Base-by-base conservation (phyloP, 2,329 filamentous ascomycete genomes). In the Hymenoscyphus occultus region DNA sequence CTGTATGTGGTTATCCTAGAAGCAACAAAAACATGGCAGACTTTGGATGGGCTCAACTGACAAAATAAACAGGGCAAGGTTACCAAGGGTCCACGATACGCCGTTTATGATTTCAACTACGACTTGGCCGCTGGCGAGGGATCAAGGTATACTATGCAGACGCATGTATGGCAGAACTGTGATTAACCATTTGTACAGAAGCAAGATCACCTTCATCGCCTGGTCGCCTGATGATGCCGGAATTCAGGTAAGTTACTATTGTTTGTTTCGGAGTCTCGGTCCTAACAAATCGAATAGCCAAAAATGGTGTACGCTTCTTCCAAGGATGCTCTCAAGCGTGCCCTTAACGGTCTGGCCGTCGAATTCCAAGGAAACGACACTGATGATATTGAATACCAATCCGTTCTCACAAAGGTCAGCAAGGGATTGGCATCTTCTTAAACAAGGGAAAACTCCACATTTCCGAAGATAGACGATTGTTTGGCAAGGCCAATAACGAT, bases 291-390 rank as follows among this genome's bases (percentile, higher is more conserved):
- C n/a, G 10, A 57, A 65, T 71, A 93, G 91, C 84, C 89, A 80
- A 93, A 93, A 84, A 95, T 95, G 91, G 85, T 93, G 79, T 95
- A 94, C 84, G 90, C 91, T 74, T 91, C 91, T 61, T 95, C 91
- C 79, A 95, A 94, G 83, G 90, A 93, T 74, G 89, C 90, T 66
- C 85, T 95, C 72, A 94, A 93, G 86, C 88, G 89, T 78, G 80
- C 90, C 60, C 85, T 95, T 69, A 90, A 86, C 76, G 91, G 90
- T 69, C 81, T 94, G 73, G 89, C 89, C 67, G 81, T 83, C 73
- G 91, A 94, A 78, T 84, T 93, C 74, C 91, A 95, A 83, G 91
- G 90, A 82, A 93, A 93, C 82, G 91, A 94, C 78, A 79, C 81
- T 72, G 90, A 92, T 78, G 91, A 94, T 78, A 90, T 95, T 76